A percentile compares a stretch with the other conserved stretches of the same genome.
Conservation (phyloP, 148 eudicot species). For the Camellia japonica region DNA sequence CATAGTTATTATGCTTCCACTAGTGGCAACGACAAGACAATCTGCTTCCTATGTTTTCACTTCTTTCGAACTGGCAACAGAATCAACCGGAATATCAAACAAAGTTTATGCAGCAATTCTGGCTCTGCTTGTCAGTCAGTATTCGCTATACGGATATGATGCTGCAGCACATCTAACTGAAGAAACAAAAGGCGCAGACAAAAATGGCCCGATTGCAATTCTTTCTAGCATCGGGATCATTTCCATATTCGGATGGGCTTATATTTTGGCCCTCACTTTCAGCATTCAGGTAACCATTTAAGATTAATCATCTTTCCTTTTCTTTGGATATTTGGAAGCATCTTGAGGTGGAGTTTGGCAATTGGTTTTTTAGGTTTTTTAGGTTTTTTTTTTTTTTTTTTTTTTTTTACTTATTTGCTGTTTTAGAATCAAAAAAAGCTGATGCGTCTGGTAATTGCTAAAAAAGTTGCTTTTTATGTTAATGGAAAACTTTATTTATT, state of each 20-base stretch:
- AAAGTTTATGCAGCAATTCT: conserved; percentile 43
- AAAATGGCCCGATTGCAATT: conserved; percentile 63
- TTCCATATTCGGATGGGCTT: conserved; percentile 61
- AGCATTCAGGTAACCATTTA: conserved; percentile 50
- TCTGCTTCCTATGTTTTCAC: conserved; percentile 61
- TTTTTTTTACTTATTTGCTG: no score
- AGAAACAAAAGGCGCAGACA: conserved; percentile 69
- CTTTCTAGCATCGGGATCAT: conserved; percentile 63
- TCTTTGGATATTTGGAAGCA: not conserved
- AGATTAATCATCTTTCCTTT: not conserved
- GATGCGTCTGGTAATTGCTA: no score
- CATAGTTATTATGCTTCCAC: conserved; percentile 56
- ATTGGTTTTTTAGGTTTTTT: no score
- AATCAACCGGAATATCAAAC: conserved; percentile 44
- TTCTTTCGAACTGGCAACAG: conserved; percentile 38
- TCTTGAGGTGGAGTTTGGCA: no score
- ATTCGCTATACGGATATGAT: conserved; percentile 62
- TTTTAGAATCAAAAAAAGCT: no score
- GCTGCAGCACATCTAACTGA: conserved; percentile 75
- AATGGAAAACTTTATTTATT: no score
- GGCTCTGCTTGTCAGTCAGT: conserved; percentile 64
- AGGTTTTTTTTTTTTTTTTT: no score
- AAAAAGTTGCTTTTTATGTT: no score
- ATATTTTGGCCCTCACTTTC: conserved; percentile 60
- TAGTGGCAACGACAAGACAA: conserved; percentile 52